Evolutionary conservation across 2,329 filamentous ascomycete species (phyloP).

Genomic region (Fusarium pseudoanthophilum): DNA sequence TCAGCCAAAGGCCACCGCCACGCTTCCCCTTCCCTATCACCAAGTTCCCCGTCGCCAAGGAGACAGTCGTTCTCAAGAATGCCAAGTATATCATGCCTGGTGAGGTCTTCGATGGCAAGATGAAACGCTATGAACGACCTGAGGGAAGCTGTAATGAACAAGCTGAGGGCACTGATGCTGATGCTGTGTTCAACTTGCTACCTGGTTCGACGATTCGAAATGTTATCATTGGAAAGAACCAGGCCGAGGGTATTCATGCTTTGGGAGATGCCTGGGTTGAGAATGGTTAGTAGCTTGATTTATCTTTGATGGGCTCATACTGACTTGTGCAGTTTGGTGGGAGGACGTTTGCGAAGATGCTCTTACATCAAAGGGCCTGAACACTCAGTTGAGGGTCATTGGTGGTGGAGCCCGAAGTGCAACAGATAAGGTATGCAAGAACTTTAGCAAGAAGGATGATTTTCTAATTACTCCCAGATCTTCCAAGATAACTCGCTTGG

Average conservation of each 20-base stretch:
- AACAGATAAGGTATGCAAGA: slow-evolving; percentile 48
- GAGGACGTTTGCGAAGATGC: slow-evolving; percentile 48
- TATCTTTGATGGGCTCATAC: rapidly evolving
- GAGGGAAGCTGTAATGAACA: slow-evolving; percentile 57
- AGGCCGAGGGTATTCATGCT: slow-evolving; percentile 49
- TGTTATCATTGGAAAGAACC: slow-evolving; percentile 53
- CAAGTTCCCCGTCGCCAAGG: slow-evolving; percentile 45
- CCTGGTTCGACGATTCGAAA: slow-evolving; percentile 52
- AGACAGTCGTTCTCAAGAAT: slow-evolving; percentile 42
- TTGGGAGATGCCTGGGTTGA: slow-evolving; percentile 47
- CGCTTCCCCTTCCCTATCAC: slow-evolving; percentile 46
- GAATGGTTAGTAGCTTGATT: slow-evolving; percentile 34
- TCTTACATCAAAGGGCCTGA: slow-evolving; percentile 44
- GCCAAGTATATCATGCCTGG: slow-evolving; percentile 49
- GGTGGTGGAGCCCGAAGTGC: slow-evolving; percentile 45
- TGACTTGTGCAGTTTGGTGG: slow-evolving; percentile 42
- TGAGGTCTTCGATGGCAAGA: slow-evolving; percentile 49
- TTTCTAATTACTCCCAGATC: slow-evolving; percentile 24
- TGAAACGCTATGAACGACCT: slow-evolving; percentile 53
- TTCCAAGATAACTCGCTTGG: slow-evolving; percentile 47
- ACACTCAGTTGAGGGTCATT: slow-evolving; percentile 46
- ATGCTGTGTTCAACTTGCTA: slow-evolving; percentile 53
- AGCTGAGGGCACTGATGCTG: slow-evolving; percentile 54
- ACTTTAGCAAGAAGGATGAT: too few relatives aligned
- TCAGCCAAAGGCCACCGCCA: slow-evolving; percentile 43